phyloP scores from a whole-genome alignment of 2,329 filamentous ascomycete species.

The Hypoxylon sp. region DNA sequence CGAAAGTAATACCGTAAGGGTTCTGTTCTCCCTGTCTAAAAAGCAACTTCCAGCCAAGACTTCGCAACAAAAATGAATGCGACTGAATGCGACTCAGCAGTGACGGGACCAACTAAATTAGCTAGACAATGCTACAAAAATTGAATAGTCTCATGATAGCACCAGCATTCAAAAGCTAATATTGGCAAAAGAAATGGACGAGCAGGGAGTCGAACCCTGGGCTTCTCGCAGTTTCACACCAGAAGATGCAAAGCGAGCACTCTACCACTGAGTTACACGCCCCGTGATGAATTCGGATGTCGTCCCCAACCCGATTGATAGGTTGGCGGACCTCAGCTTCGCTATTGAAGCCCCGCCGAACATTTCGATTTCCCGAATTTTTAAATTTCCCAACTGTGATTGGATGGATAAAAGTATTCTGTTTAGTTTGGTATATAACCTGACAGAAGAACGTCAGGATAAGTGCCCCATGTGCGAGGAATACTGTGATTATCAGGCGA shows the following conservation, averaged over 20 bases:
- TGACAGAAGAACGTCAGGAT: no score
- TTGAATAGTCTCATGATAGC: neutral
- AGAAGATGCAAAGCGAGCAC: constrained; percentile 39
- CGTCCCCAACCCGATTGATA: neutral
- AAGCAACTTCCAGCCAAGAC: neutral
- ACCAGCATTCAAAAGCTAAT: neutral
- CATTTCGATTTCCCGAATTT: no score
- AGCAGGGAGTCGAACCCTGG: constrained; percentile 43
- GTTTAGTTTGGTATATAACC: neutral
- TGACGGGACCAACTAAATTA: neutral
- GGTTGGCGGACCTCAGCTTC: neutral
- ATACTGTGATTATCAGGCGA: no score
- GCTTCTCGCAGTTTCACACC: constrained; percentile 30
- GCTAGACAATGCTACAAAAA: neutral
- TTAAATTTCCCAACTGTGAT: neutral
- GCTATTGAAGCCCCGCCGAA: neutral
- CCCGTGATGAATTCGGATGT: neutral
- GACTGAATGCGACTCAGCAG: neutral
- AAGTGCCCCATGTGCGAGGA: no score
- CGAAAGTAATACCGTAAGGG: neutral
- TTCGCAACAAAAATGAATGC: neutral
- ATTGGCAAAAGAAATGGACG: constrained; percentile 34
- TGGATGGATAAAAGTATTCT: neutral
- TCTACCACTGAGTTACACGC: constrained; percentile 42
- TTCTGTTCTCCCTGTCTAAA: neutral